Evolutionary conservation across 2,329 filamentous ascomycete genomes (phyloP).

Genomic region (Plenodomus tracheiphilus): DNA sequence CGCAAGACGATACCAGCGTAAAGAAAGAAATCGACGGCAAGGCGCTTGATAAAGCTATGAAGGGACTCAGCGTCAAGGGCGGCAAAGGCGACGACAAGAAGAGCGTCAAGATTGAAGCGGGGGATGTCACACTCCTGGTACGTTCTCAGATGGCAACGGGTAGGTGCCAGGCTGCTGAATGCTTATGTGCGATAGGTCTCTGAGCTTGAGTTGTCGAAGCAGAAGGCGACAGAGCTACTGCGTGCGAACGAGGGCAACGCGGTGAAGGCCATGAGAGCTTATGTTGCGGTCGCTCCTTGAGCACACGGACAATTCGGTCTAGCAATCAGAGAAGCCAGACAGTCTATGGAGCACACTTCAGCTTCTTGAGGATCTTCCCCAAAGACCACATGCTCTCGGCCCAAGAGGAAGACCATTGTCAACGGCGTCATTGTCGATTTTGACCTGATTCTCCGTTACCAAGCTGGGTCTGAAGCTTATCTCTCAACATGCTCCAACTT

Average conservation of each 20-base stretch:
- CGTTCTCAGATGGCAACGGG: too few species aligned
- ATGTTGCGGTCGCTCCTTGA: slow-evolving; percentile 43
- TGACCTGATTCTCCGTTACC: too few species aligned
- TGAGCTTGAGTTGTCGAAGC: slow-evolving; percentile 71
- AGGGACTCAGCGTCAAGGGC: slow-evolving; percentile 57
- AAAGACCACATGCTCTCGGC: too few species aligned
- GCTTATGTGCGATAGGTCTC: slow-evolving; percentile 51
- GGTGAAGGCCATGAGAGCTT: slow-evolving; percentile 68
- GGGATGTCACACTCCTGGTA: slow-evolving; percentile 71
- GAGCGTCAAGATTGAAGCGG: slow-evolving; percentile 71
- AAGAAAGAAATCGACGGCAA: slow-evolving; percentile 69
- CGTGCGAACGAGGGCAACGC: slow-evolving; percentile 72
- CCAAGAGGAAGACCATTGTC: too few species aligned
- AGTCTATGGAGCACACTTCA: background rate
- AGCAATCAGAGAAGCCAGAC: too few species aligned
- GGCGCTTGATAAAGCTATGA: slow-evolving; percentile 73
- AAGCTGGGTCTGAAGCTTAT: too few species aligned
- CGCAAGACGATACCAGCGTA: slow-evolving; percentile 51
- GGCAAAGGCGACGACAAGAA: slow-evolving; percentile 52
- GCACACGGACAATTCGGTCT: background rate
- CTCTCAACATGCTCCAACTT: too few species aligned
- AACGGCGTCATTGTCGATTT: too few species aligned
- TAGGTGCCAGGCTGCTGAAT: background rate
- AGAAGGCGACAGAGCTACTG: slow-evolving; percentile 74
- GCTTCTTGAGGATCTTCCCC: too few species aligned